Percentiles rank a stretch among this genome's conserved stretches.
These are phyloP conservation scores for Periconia sp. DNA, from an alignment of 2,329 filamentous ascomycete species.

Conservation along the genomic window DNA sequence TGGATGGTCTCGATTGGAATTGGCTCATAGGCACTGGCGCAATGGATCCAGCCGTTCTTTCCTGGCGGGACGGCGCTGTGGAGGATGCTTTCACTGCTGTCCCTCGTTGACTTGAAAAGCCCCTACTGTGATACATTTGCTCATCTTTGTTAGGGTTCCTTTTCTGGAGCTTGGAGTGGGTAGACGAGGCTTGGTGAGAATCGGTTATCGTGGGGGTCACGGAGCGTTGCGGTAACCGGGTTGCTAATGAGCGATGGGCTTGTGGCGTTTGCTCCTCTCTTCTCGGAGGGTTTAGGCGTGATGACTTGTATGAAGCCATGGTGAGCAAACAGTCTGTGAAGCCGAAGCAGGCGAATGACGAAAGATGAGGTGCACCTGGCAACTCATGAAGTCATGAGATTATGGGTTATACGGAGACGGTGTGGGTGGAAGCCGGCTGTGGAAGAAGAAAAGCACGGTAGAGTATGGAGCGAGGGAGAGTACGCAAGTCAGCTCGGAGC, in stretches of 20 bases:
- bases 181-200: constrained; percentile 27
- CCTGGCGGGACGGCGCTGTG: constrained; percentile 23
- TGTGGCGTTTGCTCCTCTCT: constrained; percentile 33
- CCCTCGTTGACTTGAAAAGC: constrained; percentile 19
- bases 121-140: constrained; percentile 18
- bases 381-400: constrained; percentile 46
- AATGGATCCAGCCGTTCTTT: constrained; percentile 19
- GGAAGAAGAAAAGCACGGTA: background rate
- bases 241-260: constrained; percentile 30
- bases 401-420: constrained; percentile 17
- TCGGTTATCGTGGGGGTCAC: constrained; percentile 35
- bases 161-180: constrained; percentile 40
- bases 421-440: background rate
- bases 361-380: constrained; percentile 35
- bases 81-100: constrained; percentile 13
- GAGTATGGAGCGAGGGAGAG: constrained; percentile 9
- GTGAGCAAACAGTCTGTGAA: constrained; percentile 35
- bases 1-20: constrained; percentile 15
- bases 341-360: constrained; percentile 35
- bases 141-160: constrained; percentile 38
- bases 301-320: constrained; percentile 48
- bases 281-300: constrained; percentile 37
- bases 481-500: constrained; percentile 40
- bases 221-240: constrained; percentile 40
- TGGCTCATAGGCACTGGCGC: constrained; percentile 17